phyloP scores from a whole-genome alignment of 2,329 filamentous ascomycete species.

The Trichoderma simmonsii region DNA sequence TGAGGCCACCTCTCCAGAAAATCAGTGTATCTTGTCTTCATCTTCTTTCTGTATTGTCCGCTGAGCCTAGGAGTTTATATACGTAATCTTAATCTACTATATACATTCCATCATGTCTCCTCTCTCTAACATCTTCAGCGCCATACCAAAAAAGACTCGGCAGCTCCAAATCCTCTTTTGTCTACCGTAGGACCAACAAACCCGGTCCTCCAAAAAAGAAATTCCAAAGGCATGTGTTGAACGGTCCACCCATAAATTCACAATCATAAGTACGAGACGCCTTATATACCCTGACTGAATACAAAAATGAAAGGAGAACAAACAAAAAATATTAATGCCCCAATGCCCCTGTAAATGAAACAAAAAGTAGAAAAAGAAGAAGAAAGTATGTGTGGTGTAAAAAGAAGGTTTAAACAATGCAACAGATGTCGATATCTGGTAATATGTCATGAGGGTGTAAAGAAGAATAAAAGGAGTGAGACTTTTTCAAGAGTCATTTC shows the following conservation, averaged over 20 bases:
- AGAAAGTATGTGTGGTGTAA: background rate
- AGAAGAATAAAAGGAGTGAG: background rate
- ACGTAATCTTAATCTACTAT: background rate
- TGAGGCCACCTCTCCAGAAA: background rate
- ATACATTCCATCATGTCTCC: background rate
- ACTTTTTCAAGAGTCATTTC: background rate
- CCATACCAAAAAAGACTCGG: background rate
- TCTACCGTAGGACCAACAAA: background rate
- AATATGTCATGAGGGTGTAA: constrained; percentile 5
- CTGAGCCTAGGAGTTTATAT: background rate
- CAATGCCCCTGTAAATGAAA: constrained; percentile 6
- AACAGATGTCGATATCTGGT: background rate
- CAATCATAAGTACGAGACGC: constrained; percentile 18
- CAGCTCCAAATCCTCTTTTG: constrained; percentile 4
- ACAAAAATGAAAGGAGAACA: background rate
- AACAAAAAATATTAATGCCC: constrained; percentile 12
- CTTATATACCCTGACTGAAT: constrained; percentile 14
- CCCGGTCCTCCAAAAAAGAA: background rate
- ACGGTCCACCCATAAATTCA: constrained; percentile 15
- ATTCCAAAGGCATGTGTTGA: background rate
- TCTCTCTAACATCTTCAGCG: background rate
- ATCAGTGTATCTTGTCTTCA: background rate
- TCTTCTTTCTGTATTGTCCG: background rate
- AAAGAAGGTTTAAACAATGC: background rate
- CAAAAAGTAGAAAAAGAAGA: background rate